Evolutionary conservation across 495 filamentous ascomycete species (phyloP).

Genomic region (Lasiosphaeria ovina): DNA sequence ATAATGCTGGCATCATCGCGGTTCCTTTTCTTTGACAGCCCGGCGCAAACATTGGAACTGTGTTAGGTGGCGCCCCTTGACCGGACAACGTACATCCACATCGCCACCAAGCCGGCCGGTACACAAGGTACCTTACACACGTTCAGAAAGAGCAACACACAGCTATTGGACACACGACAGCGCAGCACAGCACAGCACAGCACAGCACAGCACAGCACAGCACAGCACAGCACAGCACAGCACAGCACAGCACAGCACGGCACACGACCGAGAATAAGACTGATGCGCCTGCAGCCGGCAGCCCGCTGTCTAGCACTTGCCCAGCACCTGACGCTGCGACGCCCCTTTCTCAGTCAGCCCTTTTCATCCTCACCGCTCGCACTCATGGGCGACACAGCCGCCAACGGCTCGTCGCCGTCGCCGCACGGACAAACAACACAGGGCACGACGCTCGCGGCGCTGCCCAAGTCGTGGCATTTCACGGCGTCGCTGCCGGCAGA

Average conservation of each 20-base stretch:
- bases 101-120: no score
- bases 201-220: no score
- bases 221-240: no score
- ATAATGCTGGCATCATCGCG: no score
- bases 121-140: no score
- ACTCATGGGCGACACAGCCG: conserved; percentile 23
- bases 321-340: conserved; percentile 19
- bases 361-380: conserved; percentile 22
- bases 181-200: no score
- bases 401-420: conserved; percentile 12
- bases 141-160: no score
- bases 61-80: no score
- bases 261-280: conserved; percentile 10
- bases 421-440: neutral
- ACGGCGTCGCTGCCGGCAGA: conserved; percentile 78
- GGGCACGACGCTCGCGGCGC: conserved; percentile 55
- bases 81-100: no score
- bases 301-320: conserved; percentile 31
- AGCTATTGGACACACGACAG: no score
- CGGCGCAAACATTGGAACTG: no score
- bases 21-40: no score
- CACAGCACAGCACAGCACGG: neutral
- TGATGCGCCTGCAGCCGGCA: conserved; percentile 32
- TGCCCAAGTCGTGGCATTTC: conserved; percentile 86
- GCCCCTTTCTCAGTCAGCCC: conserved; percentile 15